phyloP scores from a whole-genome alignment of 2,329 filamentous ascomycete species.

The Fusarium sarcochroum region DNA sequence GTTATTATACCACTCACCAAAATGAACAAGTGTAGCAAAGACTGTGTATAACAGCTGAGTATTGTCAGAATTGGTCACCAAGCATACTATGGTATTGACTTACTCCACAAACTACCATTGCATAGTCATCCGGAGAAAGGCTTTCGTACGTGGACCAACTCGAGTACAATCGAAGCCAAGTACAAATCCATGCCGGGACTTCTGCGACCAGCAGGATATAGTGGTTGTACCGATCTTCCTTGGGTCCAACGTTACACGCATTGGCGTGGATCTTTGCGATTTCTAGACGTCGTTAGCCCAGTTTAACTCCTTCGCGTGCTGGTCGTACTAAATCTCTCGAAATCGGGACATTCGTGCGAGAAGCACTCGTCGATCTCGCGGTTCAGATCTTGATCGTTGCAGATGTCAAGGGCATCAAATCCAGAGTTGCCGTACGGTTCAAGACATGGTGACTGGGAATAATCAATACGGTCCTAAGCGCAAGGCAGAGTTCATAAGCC shows the following conservation, averaged over 20 bases:
- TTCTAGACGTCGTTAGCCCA: conserved; percentile 41
- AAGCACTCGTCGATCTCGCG: conserved; percentile 32
- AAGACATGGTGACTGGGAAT: conserved; percentile 22
- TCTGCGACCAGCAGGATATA: conserved; percentile 55
- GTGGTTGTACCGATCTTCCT: conserved; percentile 52
- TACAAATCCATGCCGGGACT: conserved; percentile 52
- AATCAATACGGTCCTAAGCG: not conserved
- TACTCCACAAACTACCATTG: conserved; percentile 55
- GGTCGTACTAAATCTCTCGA: conserved; percentile 42
- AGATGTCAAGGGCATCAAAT: conserved; percentile 28
- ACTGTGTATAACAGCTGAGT: conserved; percentile 44
- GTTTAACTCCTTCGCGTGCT: not conserved
- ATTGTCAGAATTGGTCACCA: conserved; percentile 8
- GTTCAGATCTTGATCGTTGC: conserved; percentile 13
- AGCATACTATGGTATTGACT: conserved; percentile 2
- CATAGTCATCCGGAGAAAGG: conserved; percentile 57
- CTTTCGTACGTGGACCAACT: conserved; percentile 51
- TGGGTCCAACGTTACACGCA: conserved; percentile 50
- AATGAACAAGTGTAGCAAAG: conserved; percentile 30
- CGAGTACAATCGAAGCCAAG: conserved; percentile 56
- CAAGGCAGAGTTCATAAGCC: not conserved
- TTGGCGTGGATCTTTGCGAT: conserved; percentile 52
- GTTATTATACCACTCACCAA: conserved; percentile 10
- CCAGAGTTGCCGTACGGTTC: conserved; percentile 6
- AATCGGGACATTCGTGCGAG: conserved; percentile 28